Conservation (phyloP, 169 alveolate species). For the Cryptosporidium meleagridis region DNA sequence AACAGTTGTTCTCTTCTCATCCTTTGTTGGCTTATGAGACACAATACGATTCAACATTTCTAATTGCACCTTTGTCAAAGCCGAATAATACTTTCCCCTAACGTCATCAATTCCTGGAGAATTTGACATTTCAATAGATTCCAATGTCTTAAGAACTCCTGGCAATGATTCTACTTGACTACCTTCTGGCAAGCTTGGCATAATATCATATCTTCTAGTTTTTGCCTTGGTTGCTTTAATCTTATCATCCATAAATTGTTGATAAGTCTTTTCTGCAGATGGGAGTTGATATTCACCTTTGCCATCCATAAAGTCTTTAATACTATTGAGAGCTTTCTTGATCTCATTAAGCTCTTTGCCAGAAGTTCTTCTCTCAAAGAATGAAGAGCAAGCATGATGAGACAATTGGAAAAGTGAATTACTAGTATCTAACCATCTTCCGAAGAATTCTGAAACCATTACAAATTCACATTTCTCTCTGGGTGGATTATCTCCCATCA, state of each 20-base stretch:
- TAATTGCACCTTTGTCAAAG: constrained; percentile 45
- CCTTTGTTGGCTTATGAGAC: constrained; percentile 53
- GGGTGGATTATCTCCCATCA: constrained; percentile 72
- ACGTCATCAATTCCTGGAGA: constrained; percentile 73
- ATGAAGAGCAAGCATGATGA: constrained; percentile 38
- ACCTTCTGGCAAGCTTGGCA: constrained; percentile 72
- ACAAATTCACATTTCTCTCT: constrained; percentile 67
- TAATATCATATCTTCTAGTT: constrained; percentile 37
- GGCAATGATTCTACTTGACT: constrained; percentile 67
- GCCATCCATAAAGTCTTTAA: constrained; percentile 68
- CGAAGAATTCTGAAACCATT: constrained; percentile 59
- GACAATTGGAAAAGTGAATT: constrained; percentile 57
- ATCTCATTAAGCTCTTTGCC: constrained; percentile 69
- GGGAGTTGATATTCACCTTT: constrained; percentile 66
- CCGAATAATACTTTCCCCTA: constrained; percentile 52
- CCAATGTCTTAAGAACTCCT: constrained; percentile 61
- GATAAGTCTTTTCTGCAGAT: constrained; percentile 59
- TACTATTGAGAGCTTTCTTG: constrained; percentile 47
- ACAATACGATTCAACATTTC: constrained; percentile 43
- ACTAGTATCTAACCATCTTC: constrained; percentile 70
- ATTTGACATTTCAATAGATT: constrained; percentile 30
- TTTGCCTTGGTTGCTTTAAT: constrained; percentile 5
- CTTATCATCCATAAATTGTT: constrained; percentile 65
- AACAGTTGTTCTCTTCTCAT: constrained; percentile 58
- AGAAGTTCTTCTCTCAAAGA: constrained; percentile 69